Percentiles rank a stretch among this genome's conserved stretches.
Conservation (phyloP, 441 rosid genomes). For the Aleurites moluccanus region DNA sequence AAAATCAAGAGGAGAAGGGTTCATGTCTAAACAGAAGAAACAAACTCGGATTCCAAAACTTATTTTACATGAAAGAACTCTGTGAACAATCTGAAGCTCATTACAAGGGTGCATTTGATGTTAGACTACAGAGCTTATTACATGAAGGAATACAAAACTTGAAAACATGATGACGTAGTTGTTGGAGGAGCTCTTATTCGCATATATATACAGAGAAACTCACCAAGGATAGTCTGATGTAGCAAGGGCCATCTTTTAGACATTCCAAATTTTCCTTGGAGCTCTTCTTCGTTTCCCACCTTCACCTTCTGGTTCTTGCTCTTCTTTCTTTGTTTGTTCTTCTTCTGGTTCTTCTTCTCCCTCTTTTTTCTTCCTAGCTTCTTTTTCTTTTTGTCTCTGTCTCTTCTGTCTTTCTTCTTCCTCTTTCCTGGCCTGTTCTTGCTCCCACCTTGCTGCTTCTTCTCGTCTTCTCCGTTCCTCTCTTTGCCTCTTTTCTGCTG, state of each 20-base stretch:
- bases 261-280: constrained; percentile 15
- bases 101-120: not conserved
- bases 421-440: constrained; percentile 1
- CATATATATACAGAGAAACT: not conserved
- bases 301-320: constrained; percentile 1
- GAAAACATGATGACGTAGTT: not conserved
- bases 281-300: not conserved
- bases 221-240: too few relatives aligned
- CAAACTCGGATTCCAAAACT: not conserved
- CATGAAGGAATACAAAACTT: not conserved
- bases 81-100: not conserved
- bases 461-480: constrained; percentile 32
- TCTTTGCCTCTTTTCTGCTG: constrained; percentile 14
- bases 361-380: constrained; percentile 12
- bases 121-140: constrained; percentile 8
- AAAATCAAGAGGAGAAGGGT: not conserved
- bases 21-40: not conserved
- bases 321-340: constrained; percentile 7
- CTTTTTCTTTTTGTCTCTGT: not conserved
- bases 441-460: constrained; percentile 35
- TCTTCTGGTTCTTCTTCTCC: constrained; percentile 14
- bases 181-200: constrained; percentile 4
- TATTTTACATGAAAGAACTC: not conserved
- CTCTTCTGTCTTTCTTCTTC: not conserved
- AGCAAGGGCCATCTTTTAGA: not conserved